Base-by-base conservation (phyloP, 2,329 filamentous ascomycete species). In the Clonostachys solani region DNA sequence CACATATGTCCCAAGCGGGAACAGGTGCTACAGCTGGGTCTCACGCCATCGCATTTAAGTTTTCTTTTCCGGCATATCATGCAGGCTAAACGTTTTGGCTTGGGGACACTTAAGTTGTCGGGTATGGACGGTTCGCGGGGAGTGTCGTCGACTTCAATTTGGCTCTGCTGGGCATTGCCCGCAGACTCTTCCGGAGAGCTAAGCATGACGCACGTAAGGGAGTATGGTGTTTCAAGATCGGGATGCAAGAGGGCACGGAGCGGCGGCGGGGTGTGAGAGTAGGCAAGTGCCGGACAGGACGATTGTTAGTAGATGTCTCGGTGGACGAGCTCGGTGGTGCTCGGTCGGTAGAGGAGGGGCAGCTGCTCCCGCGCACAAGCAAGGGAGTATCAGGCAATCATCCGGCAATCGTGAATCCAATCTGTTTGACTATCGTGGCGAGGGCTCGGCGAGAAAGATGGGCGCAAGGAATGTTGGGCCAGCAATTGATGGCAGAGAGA, bases 51-150 rank as follows among this genome's bases (percentile, higher is more conserved):
- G 67, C 92, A 96, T 68, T 87, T 87, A 55, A 96, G 74, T 71
- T 97, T 97, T 62, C 92, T 81, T 69, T 92, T 94, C 58, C 92
- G 80, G 64, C 94, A 99, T 52, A 97, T 84, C 61, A 96, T 89
- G 65, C 94, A 99, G 36, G 94, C 94, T 58, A 97, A 87, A 56
- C 92, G 83, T 75, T 97, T 97, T n/a, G 86, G 84, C 59, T 89
- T 89, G 44, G 87, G 85, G 18, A 89, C 75, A 56, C 66, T 75
- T 43, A 71, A 66, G 53, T 84, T 83, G 55, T 78, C 77, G 51
- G 66, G 64, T 40, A 68, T 60, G 48, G 65, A 65, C 50, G 74
- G 71, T 49, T 71, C 69, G 47, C 63, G 59, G 46, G 64, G 51
- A 33, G 55, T 51, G 48, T 63, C 61, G 43, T 67, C 56, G 54